Percentiles rank a stretch among this genome's conserved stretches.
Evolutionary conservation across 164 flowering plant genomes (phyloP).

Genomic region (Macadamia tetraphylla): DNA sequence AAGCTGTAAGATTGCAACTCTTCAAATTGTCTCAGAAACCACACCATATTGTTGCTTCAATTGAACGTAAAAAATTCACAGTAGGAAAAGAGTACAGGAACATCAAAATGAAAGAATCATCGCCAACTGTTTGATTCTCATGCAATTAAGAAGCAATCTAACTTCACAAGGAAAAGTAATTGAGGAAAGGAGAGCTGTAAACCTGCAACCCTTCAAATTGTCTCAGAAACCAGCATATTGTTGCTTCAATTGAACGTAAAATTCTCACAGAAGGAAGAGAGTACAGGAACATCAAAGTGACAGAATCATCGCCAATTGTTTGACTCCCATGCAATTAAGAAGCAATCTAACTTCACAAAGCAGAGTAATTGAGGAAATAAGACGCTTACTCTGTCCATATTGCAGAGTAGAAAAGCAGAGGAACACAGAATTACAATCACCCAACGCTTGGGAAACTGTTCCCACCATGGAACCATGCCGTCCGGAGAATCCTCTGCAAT

Average conservation of each 20-base stretch:
- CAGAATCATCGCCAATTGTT: neutral
- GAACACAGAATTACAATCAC: constrained; percentile 79
- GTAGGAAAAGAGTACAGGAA: neutral
- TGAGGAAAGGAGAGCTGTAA: neutral
- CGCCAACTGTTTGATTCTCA: neutral
- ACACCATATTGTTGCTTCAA: neutral
- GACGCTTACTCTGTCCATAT: constrained; percentile 85
- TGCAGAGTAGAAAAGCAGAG: constrained; percentile 90
- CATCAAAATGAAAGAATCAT: neutral
- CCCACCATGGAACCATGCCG: constrained; percentile 50
- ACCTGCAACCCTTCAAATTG: neutral
- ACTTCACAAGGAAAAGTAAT: neutral
- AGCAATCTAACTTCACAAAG: neutral
- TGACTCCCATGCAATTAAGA: neutral
- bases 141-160: neutral
- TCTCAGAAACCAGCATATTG: neutral
- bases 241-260: neutral
- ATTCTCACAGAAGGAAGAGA: neutral
- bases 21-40: neutral
- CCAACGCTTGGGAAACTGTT: constrained; percentile 91
- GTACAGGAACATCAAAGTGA: neutral
- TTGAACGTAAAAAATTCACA: neutral
- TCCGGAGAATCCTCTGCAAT: constrained; percentile 22
- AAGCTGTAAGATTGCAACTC: too few relatives aligned
- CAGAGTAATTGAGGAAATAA: neutral